Evolutionary conservation across 192 early-diverging fungal genomes (phyloP).

Genomic region (Lunasporangiospora selenospora): DNA sequence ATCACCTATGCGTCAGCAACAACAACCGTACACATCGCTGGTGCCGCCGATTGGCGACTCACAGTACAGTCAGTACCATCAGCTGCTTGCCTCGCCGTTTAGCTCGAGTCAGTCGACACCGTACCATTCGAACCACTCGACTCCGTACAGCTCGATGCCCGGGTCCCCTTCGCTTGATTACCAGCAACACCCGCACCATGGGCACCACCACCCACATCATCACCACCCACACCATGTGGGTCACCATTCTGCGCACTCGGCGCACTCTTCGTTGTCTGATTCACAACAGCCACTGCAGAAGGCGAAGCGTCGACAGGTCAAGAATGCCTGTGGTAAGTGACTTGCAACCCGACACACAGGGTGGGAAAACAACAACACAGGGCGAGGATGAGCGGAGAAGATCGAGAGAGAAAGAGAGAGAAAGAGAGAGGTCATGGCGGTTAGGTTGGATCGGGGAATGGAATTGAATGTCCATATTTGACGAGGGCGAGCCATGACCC

Average conservation of each 20-base stretch:
- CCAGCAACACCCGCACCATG: no score
- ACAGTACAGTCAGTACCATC: slow-evolving; percentile 40
- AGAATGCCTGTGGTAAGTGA: slow-evolving; percentile 86
- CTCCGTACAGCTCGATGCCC: slow-evolving; percentile 49
- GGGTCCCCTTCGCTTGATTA: slow-evolving; percentile 34
- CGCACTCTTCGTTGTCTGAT: no score
- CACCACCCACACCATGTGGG: no score
- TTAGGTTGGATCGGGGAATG: neutral
- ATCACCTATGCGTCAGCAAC: slow-evolving; percentile 42
- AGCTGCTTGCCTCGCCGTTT: slow-evolving; percentile 35
- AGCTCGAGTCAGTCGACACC: slow-evolving; percentile 39
- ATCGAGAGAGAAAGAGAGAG: neutral
- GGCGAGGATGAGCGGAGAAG: neutral
- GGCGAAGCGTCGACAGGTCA: slow-evolving; percentile 82
- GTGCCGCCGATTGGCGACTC: slow-evolving; percentile 35
- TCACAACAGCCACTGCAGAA: slow-evolving; percentile 4
- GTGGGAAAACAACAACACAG: no score
- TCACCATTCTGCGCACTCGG: no score
- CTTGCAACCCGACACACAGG: neutral
- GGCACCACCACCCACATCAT: no score
- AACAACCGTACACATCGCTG: slow-evolving; percentile 24
- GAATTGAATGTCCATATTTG: neutral
- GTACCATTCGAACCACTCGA: slow-evolving; percentile 45
- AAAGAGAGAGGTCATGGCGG: neutral
- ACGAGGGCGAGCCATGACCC: neutral